These are phyloP conservation scores for Aureobasidium uvarum DNA, from an alignment of 2,329 filamentous ascomycete genomes.

Conservation along the genomic window DNA sequence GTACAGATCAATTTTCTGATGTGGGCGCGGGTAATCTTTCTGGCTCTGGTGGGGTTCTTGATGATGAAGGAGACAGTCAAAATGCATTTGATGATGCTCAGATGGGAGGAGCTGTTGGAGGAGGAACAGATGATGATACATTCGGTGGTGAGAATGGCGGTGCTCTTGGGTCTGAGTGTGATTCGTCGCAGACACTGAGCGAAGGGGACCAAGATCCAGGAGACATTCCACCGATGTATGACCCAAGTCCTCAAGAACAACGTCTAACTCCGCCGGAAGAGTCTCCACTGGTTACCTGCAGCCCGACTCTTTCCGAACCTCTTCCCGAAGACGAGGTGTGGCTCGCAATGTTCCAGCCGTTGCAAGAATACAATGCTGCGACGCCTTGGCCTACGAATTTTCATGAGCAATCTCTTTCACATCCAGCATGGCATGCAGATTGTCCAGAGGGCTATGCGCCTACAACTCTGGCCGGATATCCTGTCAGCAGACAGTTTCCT, in stretches of 20 bases:
- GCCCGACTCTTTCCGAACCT: not conserved
- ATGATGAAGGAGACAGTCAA: not conserved
- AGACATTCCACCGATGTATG: not conserved
- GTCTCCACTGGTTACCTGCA: fast-evolving
- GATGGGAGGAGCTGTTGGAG: not conserved
- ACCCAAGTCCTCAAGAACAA: not conserved
- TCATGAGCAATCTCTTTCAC: not conserved
- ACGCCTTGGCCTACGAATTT: not conserved
- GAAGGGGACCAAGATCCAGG: not conserved
- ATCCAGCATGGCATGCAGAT: not conserved
- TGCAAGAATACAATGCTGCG: not conserved
- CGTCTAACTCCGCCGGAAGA: not conserved
- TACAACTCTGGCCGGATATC: not conserved
- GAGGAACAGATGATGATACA: not conserved
- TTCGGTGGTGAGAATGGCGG: not conserved
- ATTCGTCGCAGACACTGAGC: not conserved
- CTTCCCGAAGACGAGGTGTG: not conserved
- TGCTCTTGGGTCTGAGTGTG: not conserved
- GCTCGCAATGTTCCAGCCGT: not conserved
- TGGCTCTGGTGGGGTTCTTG: not conserved
- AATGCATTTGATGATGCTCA: not conserved
- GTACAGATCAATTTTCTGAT: not conserved
- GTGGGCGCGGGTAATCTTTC: not conserved
- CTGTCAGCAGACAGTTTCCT: not conserved
- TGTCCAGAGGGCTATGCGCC: slow-evolving; percentile 5